Evolutionary conservation across 2,329 filamentous ascomycete species (phyloP).

Genomic region (Trichoderma breve): DNA sequence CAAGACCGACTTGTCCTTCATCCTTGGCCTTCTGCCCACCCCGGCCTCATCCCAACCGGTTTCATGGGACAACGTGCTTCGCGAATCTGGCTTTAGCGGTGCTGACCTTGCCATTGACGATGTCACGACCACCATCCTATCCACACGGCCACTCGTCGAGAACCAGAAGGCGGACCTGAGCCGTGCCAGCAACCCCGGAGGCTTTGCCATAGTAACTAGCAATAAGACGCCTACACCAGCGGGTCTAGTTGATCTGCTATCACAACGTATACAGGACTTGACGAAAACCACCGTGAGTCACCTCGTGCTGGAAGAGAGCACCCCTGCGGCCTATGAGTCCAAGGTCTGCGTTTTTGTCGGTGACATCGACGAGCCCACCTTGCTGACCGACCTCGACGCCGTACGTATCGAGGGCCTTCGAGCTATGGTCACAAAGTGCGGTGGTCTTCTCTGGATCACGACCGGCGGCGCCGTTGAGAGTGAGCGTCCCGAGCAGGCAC

Average conservation of each 20-base stretch:
- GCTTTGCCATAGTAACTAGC: neutral
- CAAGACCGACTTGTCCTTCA: neutral
- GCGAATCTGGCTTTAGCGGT: neutral
- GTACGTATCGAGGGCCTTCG: neutral
- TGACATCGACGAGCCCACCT: neutral
- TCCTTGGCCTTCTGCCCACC: neutral
- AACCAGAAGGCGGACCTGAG: neutral
- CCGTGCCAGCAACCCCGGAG: neutral
- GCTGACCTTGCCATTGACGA: neutral
- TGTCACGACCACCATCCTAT: neutral
- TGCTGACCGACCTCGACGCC: neutral
- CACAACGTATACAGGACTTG: neutral
- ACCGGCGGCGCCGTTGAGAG: neutral
- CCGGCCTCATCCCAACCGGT: neutral
- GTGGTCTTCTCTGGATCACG: neutral
- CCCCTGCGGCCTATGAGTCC: neutral
- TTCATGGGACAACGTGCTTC: neutral
- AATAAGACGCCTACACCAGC: neutral
- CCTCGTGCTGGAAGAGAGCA: neutral
- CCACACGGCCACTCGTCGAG: neutral
- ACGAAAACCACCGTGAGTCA: neutral
- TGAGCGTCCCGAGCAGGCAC: neutral
- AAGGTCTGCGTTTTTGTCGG: neutral
- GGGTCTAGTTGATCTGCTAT: neutral
- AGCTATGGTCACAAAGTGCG: neutral